Percentiles rank a stretch among this genome's conserved stretches.
phyloP scores from a whole-genome alignment of 768 basidiomycete genomes.

The Mycena venus region DNA sequence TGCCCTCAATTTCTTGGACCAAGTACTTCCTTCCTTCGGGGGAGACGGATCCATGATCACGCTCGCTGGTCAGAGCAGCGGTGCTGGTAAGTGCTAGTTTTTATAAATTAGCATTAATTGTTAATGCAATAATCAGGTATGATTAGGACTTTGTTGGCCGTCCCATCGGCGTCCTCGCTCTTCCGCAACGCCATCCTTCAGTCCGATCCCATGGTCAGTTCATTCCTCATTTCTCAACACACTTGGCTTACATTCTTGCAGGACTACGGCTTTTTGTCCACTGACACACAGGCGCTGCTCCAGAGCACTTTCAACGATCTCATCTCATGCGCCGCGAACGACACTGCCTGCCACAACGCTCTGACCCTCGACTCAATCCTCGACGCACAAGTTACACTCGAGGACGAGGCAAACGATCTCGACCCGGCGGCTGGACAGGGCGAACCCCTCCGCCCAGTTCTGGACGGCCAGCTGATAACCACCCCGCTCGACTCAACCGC shows the following conservation, averaged over 20 bases:
- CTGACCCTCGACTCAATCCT: conserved; percentile 68
- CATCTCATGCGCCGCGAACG: conserved; percentile 59
- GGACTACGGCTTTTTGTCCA: conserved; percentile 80
- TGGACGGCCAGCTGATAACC: conserved; percentile 74
- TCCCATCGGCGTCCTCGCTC: conserved; percentile 75
- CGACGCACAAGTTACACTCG: conserved; percentile 61
- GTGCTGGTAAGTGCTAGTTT: conserved; percentile 62
- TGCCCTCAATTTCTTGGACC: conserved; percentile 72
- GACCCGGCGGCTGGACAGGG: conserved; percentile 66
- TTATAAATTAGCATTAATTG: neutral
- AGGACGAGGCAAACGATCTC: conserved; percentile 55
- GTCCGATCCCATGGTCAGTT: conserved; percentile 86
- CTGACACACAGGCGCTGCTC: conserved; percentile 65
- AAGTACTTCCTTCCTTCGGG: conserved; percentile 73
- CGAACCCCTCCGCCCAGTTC: conserved; percentile 76
- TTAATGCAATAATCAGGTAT: too few relatives aligned
- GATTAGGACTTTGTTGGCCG: conserved; percentile 81
- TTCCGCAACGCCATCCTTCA: conserved; percentile 87
- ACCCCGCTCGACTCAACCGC: conserved; percentile 74
- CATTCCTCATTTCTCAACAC: neutral
- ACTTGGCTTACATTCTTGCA: conserved; percentile 40
- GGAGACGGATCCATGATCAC: conserved; percentile 76
- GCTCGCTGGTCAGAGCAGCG: conserved; percentile 86
- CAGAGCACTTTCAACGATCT: conserved; percentile 65
- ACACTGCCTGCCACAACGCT: conserved; percentile 63